These are phyloP conservation scores for Pezicula neosporulosa DNA, from an alignment of 2,329 filamentous ascomycete species.

Conservation along the genomic window DNA sequence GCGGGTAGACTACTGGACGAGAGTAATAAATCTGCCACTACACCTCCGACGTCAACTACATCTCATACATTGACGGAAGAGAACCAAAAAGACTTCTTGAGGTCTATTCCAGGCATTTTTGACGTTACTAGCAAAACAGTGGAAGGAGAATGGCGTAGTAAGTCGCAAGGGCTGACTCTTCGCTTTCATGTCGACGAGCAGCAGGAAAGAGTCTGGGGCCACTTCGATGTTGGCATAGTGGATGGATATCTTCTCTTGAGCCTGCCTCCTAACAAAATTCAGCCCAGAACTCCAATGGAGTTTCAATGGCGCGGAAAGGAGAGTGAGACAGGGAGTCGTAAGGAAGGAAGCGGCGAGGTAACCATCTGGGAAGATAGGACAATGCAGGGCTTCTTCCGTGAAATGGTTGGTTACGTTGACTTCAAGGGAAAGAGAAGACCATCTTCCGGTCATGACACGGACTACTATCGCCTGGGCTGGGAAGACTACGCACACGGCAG, in stretches of 20 bases:
- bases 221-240: slow-evolving; percentile 1
- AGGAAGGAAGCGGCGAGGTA: background rate
- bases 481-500: background rate
- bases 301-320: slow-evolving; percentile 1
- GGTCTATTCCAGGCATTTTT: too few relatives aligned
- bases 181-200: background rate
- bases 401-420: background rate
- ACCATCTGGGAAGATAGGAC: background rate
- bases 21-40: too few relatives aligned
- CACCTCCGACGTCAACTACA: too few relatives aligned
- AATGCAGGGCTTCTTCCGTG: background rate
- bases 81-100: too few relatives aligned
- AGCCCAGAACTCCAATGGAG: background rate
- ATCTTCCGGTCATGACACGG: background rate
- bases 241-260: background rate
- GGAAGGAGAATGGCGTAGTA: background rate
- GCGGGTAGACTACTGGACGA: too few relatives aligned
- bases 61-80: too few relatives aligned
- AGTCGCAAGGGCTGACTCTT: background rate
- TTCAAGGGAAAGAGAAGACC: background rate
- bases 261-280: background rate
- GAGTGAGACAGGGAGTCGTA: background rate
- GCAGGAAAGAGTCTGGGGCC: background rate
- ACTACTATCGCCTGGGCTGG: background rate
- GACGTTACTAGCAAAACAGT: background rate